Evolutionary conservation across 495 filamentous ascomycete species (phyloP).

Genomic region (Annulohypoxylon bovei): DNA sequence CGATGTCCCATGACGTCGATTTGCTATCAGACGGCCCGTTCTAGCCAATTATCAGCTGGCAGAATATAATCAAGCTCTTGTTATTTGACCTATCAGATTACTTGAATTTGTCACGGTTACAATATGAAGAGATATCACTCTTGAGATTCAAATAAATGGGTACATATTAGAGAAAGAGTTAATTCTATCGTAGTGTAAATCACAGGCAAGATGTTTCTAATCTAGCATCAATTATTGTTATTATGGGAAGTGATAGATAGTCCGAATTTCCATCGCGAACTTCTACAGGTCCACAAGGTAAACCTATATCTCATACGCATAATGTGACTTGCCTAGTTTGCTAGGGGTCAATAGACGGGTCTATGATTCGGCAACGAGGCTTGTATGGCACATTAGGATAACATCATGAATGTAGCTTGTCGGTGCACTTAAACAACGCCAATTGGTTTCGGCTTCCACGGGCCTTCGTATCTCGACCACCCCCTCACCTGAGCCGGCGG

Average conservation of each 20-base stretch:
- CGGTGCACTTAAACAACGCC: slow-evolving; percentile 57
- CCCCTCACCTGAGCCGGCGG: slow-evolving; percentile 42
- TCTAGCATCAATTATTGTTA: no score
- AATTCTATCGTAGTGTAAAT: not conserved
- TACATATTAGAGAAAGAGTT: no score
- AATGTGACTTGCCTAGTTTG: no score
- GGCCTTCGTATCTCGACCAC: slow-evolving; percentile 64
- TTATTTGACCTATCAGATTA: slow-evolving; percentile 27
- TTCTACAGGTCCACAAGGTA: no score
- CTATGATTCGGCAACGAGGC: no score
- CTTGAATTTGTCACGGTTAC: slow-evolving; percentile 31
- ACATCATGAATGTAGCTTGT: not conserved
- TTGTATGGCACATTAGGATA: not conserved
- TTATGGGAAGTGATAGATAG: no score
- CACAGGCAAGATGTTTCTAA: no score
- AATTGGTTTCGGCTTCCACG: slow-evolving; percentile 71
- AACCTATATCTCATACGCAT: no score
- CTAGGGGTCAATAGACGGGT: no score
- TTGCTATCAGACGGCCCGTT: slow-evolving; percentile 18
- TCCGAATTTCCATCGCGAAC: no score
- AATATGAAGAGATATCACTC: not conserved
- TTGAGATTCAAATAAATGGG: not conserved
- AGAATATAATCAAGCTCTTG: not conserved
- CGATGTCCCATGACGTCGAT: slow-evolving; percentile 33
- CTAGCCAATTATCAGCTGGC: slow-evolving; percentile 16